Base-by-base conservation (phyloP, 108 stramenopile species). In the Aurantiochytrium sp. region DNA sequence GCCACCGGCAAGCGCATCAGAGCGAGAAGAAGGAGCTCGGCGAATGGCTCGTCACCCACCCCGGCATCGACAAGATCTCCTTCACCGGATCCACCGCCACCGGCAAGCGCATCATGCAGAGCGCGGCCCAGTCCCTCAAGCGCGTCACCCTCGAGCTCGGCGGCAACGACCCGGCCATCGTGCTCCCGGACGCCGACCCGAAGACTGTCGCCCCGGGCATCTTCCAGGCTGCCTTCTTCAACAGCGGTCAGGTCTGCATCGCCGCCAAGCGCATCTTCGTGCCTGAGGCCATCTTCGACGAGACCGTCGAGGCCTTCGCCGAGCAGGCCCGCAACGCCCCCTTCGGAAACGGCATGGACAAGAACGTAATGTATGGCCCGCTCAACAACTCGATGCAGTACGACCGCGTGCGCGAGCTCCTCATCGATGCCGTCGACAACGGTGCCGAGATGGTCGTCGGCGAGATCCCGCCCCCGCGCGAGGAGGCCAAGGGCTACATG, bases 171-270 rank as follows among this genome's bases (percentile, higher is more conserved):
- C 55, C 86, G 4, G 54, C 55, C 21, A 54, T 86, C 4, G 55
- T 86, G 15, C 55, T 86, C 27, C 21, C 17, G 54, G 89, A 89
- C 54, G 89, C 59, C 31, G 85, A 86, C 68, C 85, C 85, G 54
- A 50, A 87, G 24, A 34, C 68, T 3, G 89, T 85, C 37, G 89
- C 55, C 17, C 34, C 85, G 0, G 59, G 37, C 17, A 37, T 55
- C 34, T 86, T 55, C 24, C 55, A 32, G 54, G 86, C 68, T 8
- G 89, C 85, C 15, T 52, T 89, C 37, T 55, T 68, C 2, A 87
- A 86, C 86, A 34, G 36, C 17, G 89, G 89, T 10, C 85, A 89
- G 85, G 65, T 87, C 24, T 89, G 89, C 89, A 86, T 86, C 21
- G 52, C 85, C 59, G 54, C 30, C 32, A 86, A 85, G 65, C 86